These are phyloP conservation scores for Eimeria sp. DNA, from an alignment of 169 alveolate genomes.

Conservation along the genomic window DNA sequence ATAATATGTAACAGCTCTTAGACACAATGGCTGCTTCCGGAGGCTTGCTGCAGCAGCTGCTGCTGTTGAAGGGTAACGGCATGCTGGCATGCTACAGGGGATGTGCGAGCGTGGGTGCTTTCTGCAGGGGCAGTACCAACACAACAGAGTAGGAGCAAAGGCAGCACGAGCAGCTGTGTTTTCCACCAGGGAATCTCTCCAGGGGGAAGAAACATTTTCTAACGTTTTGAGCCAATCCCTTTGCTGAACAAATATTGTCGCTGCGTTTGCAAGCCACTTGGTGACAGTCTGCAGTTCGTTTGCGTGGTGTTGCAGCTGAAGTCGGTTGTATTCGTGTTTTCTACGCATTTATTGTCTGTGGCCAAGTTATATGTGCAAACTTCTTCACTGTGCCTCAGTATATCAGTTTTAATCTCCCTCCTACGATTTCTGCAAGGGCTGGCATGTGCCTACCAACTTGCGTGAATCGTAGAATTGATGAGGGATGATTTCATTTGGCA, in stretches of 20 bases:
- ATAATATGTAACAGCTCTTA: neutral
- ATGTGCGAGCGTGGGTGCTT: neutral
- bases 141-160: conserved; percentile 28
- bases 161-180: neutral
- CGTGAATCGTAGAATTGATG: neutral
- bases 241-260: neutral
- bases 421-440: neutral
- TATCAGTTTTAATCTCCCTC: neutral
- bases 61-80: neutral
- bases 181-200: neutral
- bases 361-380: neutral
- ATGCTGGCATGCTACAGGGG: neutral
- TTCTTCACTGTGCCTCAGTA: neutral
- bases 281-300: neutral
- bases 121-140: conserved; percentile 64
- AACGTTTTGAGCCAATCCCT: neutral
- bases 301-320: neutral
- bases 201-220: neutral
- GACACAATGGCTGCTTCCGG: neutral
- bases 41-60: neutral
- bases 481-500: neutral
- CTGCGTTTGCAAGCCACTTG: neutral
- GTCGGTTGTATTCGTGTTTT: neutral
- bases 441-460: neutral
- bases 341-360: neutral